These are phyloP conservation scores for Maudiozyma saulgeensis DNA, from an alignment of 805 yeast genomes.

Conservation along the genomic window DNA sequence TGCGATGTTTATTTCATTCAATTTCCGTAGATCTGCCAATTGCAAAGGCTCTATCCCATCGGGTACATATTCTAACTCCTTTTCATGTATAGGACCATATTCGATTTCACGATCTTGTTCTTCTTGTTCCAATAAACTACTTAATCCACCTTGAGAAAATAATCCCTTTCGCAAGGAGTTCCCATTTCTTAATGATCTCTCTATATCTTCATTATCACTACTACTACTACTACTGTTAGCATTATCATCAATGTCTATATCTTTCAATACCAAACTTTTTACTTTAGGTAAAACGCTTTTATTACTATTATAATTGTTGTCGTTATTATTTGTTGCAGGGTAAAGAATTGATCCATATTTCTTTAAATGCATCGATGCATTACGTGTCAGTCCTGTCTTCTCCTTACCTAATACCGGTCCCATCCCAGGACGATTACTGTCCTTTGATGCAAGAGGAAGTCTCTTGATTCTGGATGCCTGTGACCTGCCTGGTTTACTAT, in stretches of 20 bases:
- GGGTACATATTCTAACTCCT: conserved; percentile 37
- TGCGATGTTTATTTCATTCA: conserved; percentile 9
- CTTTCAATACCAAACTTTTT: conserved; percentile 26
- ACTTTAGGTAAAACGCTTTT: conserved; percentile 8
- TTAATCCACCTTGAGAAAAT: background rate
- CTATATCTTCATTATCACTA: conserved; percentile 3
- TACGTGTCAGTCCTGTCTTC: background rate
- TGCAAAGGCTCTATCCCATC: conserved; percentile 35
- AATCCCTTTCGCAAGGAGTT: background rate
- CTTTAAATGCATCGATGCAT: conserved; percentile 11
- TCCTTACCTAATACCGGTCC: background rate
- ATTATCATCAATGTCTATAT: conserved; percentile 12
- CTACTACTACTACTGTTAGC: conserved; percentile 16
- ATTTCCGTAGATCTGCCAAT: conserved; percentile 23
- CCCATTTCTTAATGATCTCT: background rate
- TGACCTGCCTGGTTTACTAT: background rate
- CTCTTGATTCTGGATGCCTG: conserved; percentile 5
- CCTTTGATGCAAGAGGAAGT: conserved; percentile 26
- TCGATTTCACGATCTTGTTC: conserved; percentile 20
- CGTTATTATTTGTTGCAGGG: background rate
- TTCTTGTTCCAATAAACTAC: background rate
- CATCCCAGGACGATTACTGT: conserved; percentile 17
- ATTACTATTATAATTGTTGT: background rate
- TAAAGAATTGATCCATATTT: conserved; percentile 23
- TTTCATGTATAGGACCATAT: conserved; percentile 34